phyloP scores from a whole-genome alignment of 1,284 basidiomycete genomes.

The Boletus semigastroideus region DNA sequence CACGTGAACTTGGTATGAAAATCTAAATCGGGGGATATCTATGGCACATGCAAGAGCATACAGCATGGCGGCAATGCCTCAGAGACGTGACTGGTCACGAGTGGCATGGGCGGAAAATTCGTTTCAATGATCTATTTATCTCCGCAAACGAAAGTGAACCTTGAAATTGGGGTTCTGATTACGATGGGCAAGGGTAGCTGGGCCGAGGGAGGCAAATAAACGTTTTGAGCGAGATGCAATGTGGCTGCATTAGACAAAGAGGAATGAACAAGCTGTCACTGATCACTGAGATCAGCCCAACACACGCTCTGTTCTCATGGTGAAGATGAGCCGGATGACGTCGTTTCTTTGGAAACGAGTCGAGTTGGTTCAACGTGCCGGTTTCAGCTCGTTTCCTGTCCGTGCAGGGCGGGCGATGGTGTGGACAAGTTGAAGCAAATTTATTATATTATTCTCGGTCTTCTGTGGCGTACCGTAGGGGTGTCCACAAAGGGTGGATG shows the following conservation, averaged over 20 bases:
- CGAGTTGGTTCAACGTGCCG: conserved; percentile 1
- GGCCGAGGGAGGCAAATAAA: not conserved
- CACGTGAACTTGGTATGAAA: not conserved
- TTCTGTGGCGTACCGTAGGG: conserved; percentile 27
- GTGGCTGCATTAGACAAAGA: conserved; percentile 4
- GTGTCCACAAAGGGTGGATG: conserved; percentile 10
- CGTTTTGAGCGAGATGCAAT: not conserved
- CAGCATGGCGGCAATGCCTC: conserved; percentile 1
- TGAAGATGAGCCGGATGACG: conserved; percentile 14
- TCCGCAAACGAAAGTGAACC: conserved; percentile 23
- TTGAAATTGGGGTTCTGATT: conserved; percentile 11
- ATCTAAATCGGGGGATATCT: conserved; percentile 2
- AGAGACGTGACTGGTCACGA: no score
- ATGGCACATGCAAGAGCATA: conserved; percentile 1
- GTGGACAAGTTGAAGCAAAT: not conserved
- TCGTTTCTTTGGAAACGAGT: conserved; percentile 27
- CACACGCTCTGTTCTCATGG: conserved; percentile 10
- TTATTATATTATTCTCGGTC: not conserved
- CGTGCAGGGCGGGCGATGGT: conserved; percentile 6
- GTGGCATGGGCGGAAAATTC: not conserved
- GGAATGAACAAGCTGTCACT: no score
- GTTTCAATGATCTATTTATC: conserved; percentile 21
- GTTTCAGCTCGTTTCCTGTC: conserved; percentile 24
- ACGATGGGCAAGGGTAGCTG: conserved; percentile 6
- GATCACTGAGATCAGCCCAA: conserved; percentile 7